Evolutionary conservation across 768 basidiomycete species (phyloP).

Genomic region (Rhizopogon vulgaris): DNA sequence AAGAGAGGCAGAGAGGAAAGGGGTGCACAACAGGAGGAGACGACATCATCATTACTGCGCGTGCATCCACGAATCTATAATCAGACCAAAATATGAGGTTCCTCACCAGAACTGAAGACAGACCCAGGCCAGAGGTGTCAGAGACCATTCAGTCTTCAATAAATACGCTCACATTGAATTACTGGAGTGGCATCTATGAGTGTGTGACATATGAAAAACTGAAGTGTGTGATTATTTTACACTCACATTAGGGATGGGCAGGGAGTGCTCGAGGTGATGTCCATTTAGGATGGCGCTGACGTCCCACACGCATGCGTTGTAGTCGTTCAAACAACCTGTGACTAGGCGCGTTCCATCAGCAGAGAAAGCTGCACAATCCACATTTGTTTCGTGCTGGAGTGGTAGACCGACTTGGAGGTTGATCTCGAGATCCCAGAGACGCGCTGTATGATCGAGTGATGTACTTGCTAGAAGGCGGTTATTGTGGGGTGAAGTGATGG

Average conservation of each 20-base stretch:
- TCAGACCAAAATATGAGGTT: too few species aligned
- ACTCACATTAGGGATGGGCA: neutral
- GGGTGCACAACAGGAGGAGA: too few species aligned
- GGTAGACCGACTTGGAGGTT: neutral
- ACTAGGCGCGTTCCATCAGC: neutral
- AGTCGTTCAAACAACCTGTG: neutral
- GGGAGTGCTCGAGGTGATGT: neutral
- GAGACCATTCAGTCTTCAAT: too few species aligned
- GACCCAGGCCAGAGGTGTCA: too few species aligned
- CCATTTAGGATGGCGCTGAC: neutral
- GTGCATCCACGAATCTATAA: too few species aligned
- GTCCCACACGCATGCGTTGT: neutral
- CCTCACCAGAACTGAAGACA: too few species aligned
- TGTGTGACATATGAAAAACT: too few species aligned
- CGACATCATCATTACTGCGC: too few species aligned
- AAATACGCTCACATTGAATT: too few species aligned
- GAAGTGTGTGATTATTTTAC: neutral
- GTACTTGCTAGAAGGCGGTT: neutral
- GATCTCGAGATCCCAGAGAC: slow-evolving; percentile 7
- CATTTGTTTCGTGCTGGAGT: neutral
- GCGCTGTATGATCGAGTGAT: slow-evolving; percentile 1
- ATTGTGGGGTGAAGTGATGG: neutral
- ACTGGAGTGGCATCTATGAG: too few species aligned
- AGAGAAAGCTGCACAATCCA: neutral
- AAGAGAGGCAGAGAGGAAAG: too few species aligned